These are phyloP conservation scores for Venturia carpophila DNA, from an alignment of 2,329 filamentous ascomycete genomes.

Conservation along the genomic window DNA sequence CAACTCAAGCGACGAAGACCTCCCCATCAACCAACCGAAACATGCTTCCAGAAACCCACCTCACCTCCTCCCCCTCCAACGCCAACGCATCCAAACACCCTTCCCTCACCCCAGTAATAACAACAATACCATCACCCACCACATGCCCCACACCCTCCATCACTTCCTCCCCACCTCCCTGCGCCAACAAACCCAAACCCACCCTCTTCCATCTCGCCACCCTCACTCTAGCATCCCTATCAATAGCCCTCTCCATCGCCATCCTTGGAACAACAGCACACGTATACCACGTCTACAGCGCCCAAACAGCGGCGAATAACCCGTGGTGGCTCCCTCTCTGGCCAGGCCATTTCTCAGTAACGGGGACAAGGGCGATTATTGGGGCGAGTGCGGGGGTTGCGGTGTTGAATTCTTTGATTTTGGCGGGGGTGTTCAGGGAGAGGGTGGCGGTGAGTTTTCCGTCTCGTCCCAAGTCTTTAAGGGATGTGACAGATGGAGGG, in stretches of 20 bases:
- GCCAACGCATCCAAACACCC: not conserved
- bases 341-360: slow-evolving; percentile 40
- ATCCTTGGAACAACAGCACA: slow-evolving; percentile 38
- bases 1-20: too few species aligned
- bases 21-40: not conserved
- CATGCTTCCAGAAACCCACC: not conserved
- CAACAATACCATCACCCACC: not conserved
- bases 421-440: slow-evolving; percentile 20
- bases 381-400: slow-evolving; percentile 33
- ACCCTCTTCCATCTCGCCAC: slow-evolving; percentile 32
- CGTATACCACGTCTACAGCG: slow-evolving; percentile 37
- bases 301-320: slow-evolving; percentile 33
- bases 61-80: not conserved
- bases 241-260: slow-evolving; percentile 34
- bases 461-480: too few species aligned
- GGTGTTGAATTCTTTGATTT: slow-evolving; percentile 34
- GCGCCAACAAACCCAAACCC: slow-evolving; percentile 22
- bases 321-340: slow-evolving; percentile 43
- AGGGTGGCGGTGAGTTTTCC: not conserved
- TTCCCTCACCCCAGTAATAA: not conserved
- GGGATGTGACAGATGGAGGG: too few species aligned
- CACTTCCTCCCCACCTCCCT: not conserved
- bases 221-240: slow-evolving; percentile 29
- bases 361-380: slow-evolving; percentile 36
- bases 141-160: not conserved